Evolutionary conservation across 495 filamentous ascomycete genomes (phyloP), one percentile per base, ranked within the genome.

Genomic region (Penicillium argentinense): DNA sequence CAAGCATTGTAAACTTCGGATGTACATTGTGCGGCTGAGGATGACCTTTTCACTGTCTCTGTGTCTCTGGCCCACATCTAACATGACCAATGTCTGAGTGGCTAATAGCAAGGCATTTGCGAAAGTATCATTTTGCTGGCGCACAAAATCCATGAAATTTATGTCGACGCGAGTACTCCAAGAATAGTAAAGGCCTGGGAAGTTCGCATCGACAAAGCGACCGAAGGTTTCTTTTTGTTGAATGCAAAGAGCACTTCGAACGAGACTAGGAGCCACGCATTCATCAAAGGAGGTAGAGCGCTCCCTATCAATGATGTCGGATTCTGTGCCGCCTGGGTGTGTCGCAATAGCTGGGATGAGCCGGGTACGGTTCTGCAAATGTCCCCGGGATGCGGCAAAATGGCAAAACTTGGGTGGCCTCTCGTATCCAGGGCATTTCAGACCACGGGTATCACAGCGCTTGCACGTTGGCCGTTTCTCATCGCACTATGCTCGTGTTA

Each of bases 371-470:
- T 1, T 16, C 17, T 36, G 17, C 17, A 7, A 18, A 11, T 18
- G 8, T 8, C 9, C 9, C 7, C n/a, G 5, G 9, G 33, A 12
- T 11, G 16, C n/a, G 18, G 54, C 40, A 4, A 42, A 27, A 37
- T 54, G 45, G 39, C 38, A 56, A 24, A 62, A 65, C 28, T 54
- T 57, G 1, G 60, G 21, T 11, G 19, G 16, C 19, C 47, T 53
- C 24, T 53, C 51, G 27, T 64, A 69, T 0, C 66, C 66, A 4
- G 64, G 64, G 47, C 66, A 69, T 37, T 53, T 26, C 6, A 53
- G 43, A 16, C 54, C 51, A 14, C 60, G 53, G 21, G 45, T 54
- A 22, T 49, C 53, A 37, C 66, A 69, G 30, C 65, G 59, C 1
- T 49, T 33, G 46, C 67, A 70, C 40, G 46, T 33, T 11, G 55